These are phyloP conservation scores for Chlorencoelia australis DNA, from an alignment of 2,329 filamentous ascomycete species.

Conservation along the genomic window DNA sequence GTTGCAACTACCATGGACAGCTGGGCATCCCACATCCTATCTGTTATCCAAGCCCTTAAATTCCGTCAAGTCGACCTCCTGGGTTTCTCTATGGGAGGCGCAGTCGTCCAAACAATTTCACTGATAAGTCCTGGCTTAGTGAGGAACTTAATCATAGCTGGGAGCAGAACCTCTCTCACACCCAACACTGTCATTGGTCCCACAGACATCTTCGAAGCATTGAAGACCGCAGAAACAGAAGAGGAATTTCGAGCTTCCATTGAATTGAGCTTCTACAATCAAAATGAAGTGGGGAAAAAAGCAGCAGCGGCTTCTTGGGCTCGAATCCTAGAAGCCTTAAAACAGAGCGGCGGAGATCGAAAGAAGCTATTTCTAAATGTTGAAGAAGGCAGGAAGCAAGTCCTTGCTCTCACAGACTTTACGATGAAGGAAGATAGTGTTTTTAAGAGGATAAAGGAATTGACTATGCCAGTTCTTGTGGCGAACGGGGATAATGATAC, in stretches of 20 bases:
- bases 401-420: neutral
- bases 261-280: neutral
- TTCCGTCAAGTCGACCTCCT: conserved; percentile 26
- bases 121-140: conserved; percentile 23
- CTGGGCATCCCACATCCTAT: conserved; percentile 24
- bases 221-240: neutral
- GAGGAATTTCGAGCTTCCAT: neutral
- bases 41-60: conserved; percentile 17
- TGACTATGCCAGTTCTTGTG: conserved; percentile 25
- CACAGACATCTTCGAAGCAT: conserved; percentile 12
- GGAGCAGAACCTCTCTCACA: conserved; percentile 15
- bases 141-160: conserved; percentile 25
- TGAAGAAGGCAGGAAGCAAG: neutral
- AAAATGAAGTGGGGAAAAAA: neutral
- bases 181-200: conserved; percentile 23
- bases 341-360: neutral
- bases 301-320: conserved; percentile 7
- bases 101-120: conserved; percentile 25
- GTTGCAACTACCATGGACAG: no score
- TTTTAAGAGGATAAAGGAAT: conserved; percentile 20
- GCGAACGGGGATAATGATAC: conserved; percentile 20
- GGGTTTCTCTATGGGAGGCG: conserved; percentile 31
- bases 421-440: conserved; percentile 16
- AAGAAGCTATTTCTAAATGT: no score
- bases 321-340: neutral